Base-by-base conservation (phyloP, 1,284 basidiomycete species). In the Ustilago curta region DNA sequence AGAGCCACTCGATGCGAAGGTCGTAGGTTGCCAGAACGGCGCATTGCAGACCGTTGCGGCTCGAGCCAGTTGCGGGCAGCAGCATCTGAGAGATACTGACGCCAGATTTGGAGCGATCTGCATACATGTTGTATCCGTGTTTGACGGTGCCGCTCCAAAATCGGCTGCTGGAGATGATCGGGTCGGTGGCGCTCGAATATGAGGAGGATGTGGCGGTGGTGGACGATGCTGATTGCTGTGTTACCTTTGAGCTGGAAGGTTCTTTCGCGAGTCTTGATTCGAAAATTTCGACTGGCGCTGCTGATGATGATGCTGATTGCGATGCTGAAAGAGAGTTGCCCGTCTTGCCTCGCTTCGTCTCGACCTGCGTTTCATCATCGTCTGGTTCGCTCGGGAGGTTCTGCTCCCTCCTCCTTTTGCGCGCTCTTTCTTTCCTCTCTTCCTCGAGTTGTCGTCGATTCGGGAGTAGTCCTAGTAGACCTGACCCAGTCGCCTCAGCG, bases 81-180 rank as follows among this genome's bases (percentile, higher is more conserved):
- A 82, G 55, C 29, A 80, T 53, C 14, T 75, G 59, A 0, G 63
- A 58, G 18, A 84, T 49, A 2, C 49, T 57, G 0, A 63, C 60
- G 11, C 83, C 83, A 0, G 55, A 18, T 4, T 21, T 4, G 5
- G 52, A 23, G 0, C 37, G 2, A 9, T 49, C 53, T 8, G 78
- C 73, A 27, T 82, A 78, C 2, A 44, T 27, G 42, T 82, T 83
- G 63, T 58, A 79, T 21, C 77, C 68, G 25, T 74, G 68, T 59
- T 82, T 83, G 69, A 82, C 43, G 3, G 79, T 70, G 9, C 82
- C 82, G 0, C 52, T 45, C 79, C 79, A 81, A 65, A 81, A 83
- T 2, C 82, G 69, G 14, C 75, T 73, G 1, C 23, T 47, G 0
- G 68, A 35, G 2, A 27, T 16, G 50, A 78, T 76, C 0, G 76